These are phyloP conservation scores for Tulasnella sp. DNA, from an alignment of 768 basidiomycete species.

Conservation along the genomic window DNA sequence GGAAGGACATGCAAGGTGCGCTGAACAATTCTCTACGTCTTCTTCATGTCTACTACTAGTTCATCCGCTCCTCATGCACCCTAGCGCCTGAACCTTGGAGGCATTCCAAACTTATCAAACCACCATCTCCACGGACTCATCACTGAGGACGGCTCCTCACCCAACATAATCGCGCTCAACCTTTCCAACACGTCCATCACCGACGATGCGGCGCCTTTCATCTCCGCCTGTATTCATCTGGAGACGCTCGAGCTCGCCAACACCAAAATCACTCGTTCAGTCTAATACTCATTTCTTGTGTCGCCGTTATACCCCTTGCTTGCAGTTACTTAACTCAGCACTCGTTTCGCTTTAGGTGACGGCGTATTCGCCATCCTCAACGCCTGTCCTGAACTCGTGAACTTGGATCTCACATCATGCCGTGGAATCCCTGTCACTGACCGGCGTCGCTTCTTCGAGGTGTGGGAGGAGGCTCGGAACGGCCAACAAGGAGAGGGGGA, in stretches of 20 bases:
- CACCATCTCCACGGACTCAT: slow-evolving; percentile 41
- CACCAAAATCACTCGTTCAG: slow-evolving; percentile 48
- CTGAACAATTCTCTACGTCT: neutral
- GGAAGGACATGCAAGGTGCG: slow-evolving; percentile 52
- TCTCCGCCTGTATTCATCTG: slow-evolving; percentile 43
- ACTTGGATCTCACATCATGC: slow-evolving; percentile 57
- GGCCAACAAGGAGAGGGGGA: neutral
- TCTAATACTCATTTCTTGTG: neutral
- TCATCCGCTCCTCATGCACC: neutral
- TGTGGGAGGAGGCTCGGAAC: slow-evolving; percentile 20
- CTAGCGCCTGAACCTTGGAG: slow-evolving; percentile 50
- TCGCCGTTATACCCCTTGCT: neutral
- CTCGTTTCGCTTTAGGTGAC: slow-evolving; percentile 29
- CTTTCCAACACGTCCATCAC: slow-evolving; percentile 54
- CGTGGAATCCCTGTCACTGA: slow-evolving; percentile 49
- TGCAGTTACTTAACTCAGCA: neutral
- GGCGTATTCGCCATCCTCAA: slow-evolving; percentile 51
- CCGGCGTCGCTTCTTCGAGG: slow-evolving; percentile 59
- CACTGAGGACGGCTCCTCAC: slow-evolving; percentile 23
- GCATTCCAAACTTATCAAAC: slow-evolving; percentile 41
- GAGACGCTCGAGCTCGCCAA: slow-evolving; percentile 41
- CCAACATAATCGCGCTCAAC: slow-evolving; percentile 39
- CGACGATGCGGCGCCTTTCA: slow-evolving; percentile 43
- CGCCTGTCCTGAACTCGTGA: slow-evolving; percentile 41
- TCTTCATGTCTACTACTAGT: neutral